Conservation (phyloP, 1,284 basidiomycete genomes). For the Agaricales sp. region DNA sequence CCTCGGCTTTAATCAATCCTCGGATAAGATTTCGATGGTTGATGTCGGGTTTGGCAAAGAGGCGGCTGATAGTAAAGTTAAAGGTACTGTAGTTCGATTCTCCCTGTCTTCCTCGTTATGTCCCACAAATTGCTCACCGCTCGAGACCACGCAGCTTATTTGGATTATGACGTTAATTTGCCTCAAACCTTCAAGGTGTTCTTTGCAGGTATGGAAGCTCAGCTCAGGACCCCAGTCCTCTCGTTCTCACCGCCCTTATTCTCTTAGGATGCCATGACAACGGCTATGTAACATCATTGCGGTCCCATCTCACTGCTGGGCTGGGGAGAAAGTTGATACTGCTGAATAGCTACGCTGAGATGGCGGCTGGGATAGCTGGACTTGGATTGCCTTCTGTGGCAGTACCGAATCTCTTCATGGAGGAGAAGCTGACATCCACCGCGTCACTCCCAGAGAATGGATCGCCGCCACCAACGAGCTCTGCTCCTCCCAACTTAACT, state of each 20-base stretch:
- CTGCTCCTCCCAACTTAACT: background rate
- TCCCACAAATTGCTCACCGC: too few species aligned
- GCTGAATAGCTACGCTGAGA: slow-evolving; percentile 50
- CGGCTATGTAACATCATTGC: slow-evolving; percentile 55
- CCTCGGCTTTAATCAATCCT: slow-evolving; percentile 55
- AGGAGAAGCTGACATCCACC: slow-evolving; percentile 31
- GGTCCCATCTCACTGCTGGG: slow-evolving; percentile 54
- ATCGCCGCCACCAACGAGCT: background rate
- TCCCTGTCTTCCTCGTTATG: slow-evolving; percentile 3
- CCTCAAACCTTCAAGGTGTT: slow-evolving; percentile 52
- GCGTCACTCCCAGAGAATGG: background rate
- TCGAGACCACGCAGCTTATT: slow-evolving; percentile 29
- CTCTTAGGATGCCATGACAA: slow-evolving; percentile 58
- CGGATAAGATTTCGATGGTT: slow-evolving; percentile 53
- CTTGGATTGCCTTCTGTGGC: slow-evolving; percentile 44
- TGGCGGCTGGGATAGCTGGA: slow-evolving; percentile 47
- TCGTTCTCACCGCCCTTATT: slow-evolving; percentile 5
- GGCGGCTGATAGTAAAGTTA: slow-evolving; percentile 63
- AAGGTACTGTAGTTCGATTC: slow-evolving; percentile 30
- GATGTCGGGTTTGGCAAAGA: slow-evolving; percentile 69
- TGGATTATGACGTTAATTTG: slow-evolving; percentile 50
- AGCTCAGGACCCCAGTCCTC: slow-evolving; percentile 1
- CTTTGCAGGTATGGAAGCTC: slow-evolving; percentile 39
- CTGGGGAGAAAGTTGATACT: slow-evolving; percentile 56
- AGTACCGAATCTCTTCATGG: slow-evolving; percentile 53